Base-by-base conservation (phyloP, 2,329 filamentous ascomycete genomes). In the Colletotrichum sp. region DNA sequence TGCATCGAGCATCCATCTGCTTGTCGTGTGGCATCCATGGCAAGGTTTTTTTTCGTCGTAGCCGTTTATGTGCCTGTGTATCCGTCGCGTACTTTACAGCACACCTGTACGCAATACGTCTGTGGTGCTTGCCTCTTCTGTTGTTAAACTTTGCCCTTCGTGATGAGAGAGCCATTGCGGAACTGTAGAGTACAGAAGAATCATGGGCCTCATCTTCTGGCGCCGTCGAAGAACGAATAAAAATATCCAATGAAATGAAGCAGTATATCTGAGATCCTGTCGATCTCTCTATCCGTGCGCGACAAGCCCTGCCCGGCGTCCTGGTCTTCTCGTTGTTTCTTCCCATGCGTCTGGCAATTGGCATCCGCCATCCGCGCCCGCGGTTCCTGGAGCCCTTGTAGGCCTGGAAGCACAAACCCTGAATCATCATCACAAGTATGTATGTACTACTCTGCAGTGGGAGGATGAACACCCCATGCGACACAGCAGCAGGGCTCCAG, bases 1-100 rank as follows among this genome's bases (percentile, higher is more conserved):
- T 76, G 73, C 73, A 73, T 76, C 64, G 69, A 72, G 63, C 70
- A 73, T 68, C 55, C 70, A 73, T 68, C 55, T 72, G 69, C 57
- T 72, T 26, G 52, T 57, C 64, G 73, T 76, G 73, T 69, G 69
- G 39, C 64, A 73, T 64, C 57, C 57, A 71, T 24, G 64, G 24
- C 18, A 63, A 76, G 64, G 39, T 57, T 73, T 64, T 59, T 55
- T 34, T 49, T 49, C 44, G 44, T 49, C 18, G 26, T 34, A 36
- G 65, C 49, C 49, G 44, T 68, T 49, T 36, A n/a, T 57, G 49
- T 57, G 44, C n/a, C 49, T 28, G 65, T 66, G 36, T 24, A 39
- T 21, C 32, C 59, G n/a, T 62, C 30, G 28, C n/a, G 18, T 30
- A 18, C 36, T 39, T 39, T 18, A 60, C 57, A 60, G 16, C 57